Conservation (phyloP, 331 rosid species). For the Pyracantha coccinea region DNA sequence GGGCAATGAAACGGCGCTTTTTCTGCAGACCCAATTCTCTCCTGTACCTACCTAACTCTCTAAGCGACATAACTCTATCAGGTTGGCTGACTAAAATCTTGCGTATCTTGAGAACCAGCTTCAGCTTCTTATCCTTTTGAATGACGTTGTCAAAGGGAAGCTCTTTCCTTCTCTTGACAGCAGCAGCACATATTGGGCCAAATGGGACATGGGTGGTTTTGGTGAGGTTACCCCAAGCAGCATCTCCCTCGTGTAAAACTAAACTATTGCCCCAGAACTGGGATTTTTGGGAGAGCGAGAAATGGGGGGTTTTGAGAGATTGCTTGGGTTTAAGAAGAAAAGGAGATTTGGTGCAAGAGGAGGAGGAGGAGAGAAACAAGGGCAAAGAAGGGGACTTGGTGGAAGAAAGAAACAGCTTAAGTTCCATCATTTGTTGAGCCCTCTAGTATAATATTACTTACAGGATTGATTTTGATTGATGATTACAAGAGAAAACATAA, state of each 20-base stretch:
- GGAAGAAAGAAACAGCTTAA: slow-evolving; percentile 26
- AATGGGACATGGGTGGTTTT: slow-evolving; percentile 8
- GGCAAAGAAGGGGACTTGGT: slow-evolving; percentile 38
- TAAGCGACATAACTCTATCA: slow-evolving; percentile 67
- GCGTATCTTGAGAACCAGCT: slow-evolving; percentile 62
- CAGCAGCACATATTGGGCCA: slow-evolving; percentile 51
- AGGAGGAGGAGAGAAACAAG: slow-evolving; percentile 30
- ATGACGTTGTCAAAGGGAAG: slow-evolving; percentile 70
- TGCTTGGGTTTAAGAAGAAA: slow-evolving; percentile 19
- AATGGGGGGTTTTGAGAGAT: slow-evolving; percentile 22
- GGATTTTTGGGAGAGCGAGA: slow-evolving; percentile 30
- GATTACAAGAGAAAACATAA: background rate
- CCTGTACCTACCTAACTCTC: slow-evolving; percentile 55
- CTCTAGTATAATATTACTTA: background rate
- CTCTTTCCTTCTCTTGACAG: slow-evolving; percentile 83
- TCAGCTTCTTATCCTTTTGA: slow-evolving; percentile 77
- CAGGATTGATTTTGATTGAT: background rate
- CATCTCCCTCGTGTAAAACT: slow-evolving; percentile 22
- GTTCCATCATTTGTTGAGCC: slow-evolving; percentile 35
- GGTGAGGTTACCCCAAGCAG: slow-evolving; percentile 13
- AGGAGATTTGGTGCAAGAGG: slow-evolving; percentile 9
- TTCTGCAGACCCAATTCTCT: slow-evolving; percentile 63
- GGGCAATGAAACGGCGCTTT: slow-evolving; percentile 52
- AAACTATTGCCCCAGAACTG: slow-evolving; percentile 41
- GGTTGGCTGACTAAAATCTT: slow-evolving; percentile 58